These are phyloP conservation scores for Pyrenochaeta sp. DNA, from an alignment of 2,329 filamentous ascomycete genomes.

Conservation along the genomic window DNA sequence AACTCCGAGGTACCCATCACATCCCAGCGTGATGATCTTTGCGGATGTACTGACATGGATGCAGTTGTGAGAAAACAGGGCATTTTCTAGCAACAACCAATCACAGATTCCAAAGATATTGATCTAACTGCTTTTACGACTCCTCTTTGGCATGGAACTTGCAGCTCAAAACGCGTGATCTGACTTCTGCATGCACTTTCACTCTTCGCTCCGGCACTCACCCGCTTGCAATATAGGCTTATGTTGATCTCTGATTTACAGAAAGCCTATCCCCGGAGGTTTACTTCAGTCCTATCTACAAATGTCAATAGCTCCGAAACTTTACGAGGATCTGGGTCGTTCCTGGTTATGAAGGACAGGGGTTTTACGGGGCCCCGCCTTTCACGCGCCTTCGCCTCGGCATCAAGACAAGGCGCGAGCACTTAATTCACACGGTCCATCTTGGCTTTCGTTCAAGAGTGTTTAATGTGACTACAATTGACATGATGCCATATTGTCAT, in stretches of 20 bases:
- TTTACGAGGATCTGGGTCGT: neutral
- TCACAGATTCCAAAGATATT: neutral
- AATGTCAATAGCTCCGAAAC: neutral
- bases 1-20: neutral
- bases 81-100: neutral
- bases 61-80: neutral
- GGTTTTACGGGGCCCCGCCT: slow-evolving; percentile 16
- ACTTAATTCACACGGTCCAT: no score
- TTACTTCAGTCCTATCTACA: neutral
- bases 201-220: neutral
- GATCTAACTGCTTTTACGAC: neutral
- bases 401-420: neutral
- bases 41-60: neutral
- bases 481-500: no score
- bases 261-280: neutral
- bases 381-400: slow-evolving; percentile 14
- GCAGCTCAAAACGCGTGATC: neutral
- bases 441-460: no score
- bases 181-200: neutral
- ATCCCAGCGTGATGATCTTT: neutral
- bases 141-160: neutral
- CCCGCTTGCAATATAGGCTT: neutral
- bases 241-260: neutral
- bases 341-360: neutral
- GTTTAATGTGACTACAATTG: no score